phyloP scores from a whole-genome alignment of 2,329 filamentous ascomycete species.

The Fusarium veterinarium region DNA sequence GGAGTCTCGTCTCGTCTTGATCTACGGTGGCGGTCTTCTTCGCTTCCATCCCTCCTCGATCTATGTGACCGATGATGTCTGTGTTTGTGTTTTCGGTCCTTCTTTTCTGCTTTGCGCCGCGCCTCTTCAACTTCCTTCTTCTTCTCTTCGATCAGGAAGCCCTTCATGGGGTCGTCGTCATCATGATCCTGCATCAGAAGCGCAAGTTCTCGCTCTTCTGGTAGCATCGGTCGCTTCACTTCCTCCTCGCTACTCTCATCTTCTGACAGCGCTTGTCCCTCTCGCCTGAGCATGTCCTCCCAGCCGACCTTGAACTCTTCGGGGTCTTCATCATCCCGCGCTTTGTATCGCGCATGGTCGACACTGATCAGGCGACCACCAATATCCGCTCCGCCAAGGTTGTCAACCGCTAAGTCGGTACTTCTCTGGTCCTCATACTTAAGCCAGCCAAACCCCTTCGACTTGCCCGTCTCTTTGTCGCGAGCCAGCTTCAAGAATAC shows the following conservation, averaged over 20 bases:
- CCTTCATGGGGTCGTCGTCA: slow-evolving; percentile 98
- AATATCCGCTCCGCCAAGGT: slow-evolving; percentile 87
- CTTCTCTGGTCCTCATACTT: slow-evolving; percentile 99
- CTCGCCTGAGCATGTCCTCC: slow-evolving; percentile 68
- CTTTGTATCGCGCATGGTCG: slow-evolving; percentile 93
- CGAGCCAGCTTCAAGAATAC: slow-evolving; percentile 91
- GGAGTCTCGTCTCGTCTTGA: slow-evolving; percentile 55
- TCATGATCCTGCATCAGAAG: slow-evolving; percentile 83
- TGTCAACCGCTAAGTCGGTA: slow-evolving; percentile 95
- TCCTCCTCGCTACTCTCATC: slow-evolving; percentile 61
- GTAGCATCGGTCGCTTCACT: slow-evolving; percentile 71
- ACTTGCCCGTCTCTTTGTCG: slow-evolving; percentile 97
- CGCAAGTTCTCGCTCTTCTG: slow-evolving; percentile 84
- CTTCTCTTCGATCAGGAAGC: slow-evolving; percentile 89
- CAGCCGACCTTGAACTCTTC: slow-evolving; percentile 69
- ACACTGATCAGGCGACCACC: slow-evolving; percentile 84
- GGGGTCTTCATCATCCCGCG: slow-evolving; percentile 79
- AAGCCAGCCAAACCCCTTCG: slow-evolving; percentile 92
- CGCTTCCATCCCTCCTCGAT: slow-evolving; percentile 50
- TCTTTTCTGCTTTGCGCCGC: slow-evolving; percentile 62
- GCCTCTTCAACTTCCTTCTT: slow-evolving; percentile 86
- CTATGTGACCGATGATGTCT: slow-evolving; percentile 60
- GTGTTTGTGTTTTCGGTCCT: slow-evolving; percentile 60
- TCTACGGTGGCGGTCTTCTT: slow-evolving; percentile 47
- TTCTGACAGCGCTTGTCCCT: slow-evolving; percentile 58